These are phyloP conservation scores for Perilla frutescens DNA, from an alignment of 257 asterid species.

Conservation along the genomic window DNA sequence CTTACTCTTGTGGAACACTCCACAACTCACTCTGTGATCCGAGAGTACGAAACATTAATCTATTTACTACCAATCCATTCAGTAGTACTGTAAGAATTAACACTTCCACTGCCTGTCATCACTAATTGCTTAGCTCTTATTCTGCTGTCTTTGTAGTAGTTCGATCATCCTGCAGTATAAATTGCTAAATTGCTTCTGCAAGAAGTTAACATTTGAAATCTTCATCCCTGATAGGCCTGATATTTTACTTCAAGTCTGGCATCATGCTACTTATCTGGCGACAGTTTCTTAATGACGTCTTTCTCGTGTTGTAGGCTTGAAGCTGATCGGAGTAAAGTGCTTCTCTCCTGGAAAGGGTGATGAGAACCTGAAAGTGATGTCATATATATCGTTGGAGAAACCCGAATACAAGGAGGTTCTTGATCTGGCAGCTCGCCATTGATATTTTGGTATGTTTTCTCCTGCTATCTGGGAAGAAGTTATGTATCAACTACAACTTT, in stretches of 20 bases:
- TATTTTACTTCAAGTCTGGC: background rate
- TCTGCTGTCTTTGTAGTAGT: background rate
- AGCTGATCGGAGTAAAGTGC: conserved; percentile 79
- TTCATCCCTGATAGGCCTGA: background rate
- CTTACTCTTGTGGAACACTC: background rate
- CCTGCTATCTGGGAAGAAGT: conserved; percentile 6
- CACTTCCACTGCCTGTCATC: background rate
- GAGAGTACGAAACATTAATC: background rate
- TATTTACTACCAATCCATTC: background rate
- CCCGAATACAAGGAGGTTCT: conserved; percentile 54
- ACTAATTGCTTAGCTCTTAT: background rate
- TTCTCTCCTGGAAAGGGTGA: conserved; percentile 66
- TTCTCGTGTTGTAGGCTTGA: conserved; percentile 59
- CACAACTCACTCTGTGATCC: background rate
- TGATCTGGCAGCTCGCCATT: conserved; percentile 62
- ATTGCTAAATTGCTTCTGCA: background rate
- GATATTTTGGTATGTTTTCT: conserved; percentile 24
- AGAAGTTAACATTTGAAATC: background rate
- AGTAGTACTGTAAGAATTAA: background rate
- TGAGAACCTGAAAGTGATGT: conserved; percentile 65
- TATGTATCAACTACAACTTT: background rate
- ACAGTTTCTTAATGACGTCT: background rate
- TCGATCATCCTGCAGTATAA: background rate
- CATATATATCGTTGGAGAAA: conserved; percentile 47
- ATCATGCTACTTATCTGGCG: background rate